These are phyloP conservation scores for Turnera subulata DNA, from an alignment of 345 rosid genomes.

Conservation along the genomic window DNA sequence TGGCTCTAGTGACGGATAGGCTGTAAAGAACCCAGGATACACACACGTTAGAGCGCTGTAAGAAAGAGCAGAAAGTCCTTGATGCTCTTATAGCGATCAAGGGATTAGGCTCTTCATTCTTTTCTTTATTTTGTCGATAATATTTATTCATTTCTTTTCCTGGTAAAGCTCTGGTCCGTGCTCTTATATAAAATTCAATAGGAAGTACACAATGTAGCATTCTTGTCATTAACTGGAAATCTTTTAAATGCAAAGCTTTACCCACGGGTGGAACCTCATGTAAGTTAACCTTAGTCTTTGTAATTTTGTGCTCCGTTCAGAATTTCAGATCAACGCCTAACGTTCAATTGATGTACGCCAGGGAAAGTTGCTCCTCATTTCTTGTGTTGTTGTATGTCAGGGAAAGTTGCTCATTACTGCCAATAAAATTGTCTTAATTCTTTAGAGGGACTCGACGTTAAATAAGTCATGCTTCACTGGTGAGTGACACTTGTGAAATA, in stretches of 20 bases:
- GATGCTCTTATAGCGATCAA: constrained; percentile 9
- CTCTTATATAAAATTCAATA: constrained; percentile 16
- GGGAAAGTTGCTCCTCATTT: too few relatives aligned
- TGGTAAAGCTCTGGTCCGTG: constrained; percentile 10
- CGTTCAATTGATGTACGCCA: too few relatives aligned
- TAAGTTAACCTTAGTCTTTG: too few relatives aligned
- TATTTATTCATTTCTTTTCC: constrained; percentile 27
- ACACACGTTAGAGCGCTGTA: constrained; percentile 20
- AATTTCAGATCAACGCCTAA: too few relatives aligned
- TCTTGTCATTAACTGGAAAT: background rate
- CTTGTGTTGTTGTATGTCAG: too few relatives aligned
- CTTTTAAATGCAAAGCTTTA: background rate
- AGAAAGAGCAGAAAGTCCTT: constrained; percentile 21
- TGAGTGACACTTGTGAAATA: too few relatives aligned
- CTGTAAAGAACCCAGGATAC: constrained; percentile 4
- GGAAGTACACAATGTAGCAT: constrained; percentile 13
- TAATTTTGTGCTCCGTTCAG: too few relatives aligned
- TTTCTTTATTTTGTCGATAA: constrained; percentile 21
- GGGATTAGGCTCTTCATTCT: constrained; percentile 7
- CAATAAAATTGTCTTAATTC: too few relatives aligned
- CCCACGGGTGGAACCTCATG: too few relatives aligned
- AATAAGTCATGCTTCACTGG: too few relatives aligned
- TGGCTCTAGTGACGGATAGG: constrained; percentile 7
- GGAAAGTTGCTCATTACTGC: too few relatives aligned
- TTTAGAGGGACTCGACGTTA: too few relatives aligned